These are phyloP conservation scores for Trichosporon sp. DNA, from an alignment of 1,284 basidiomycete species.

Conservation along the genomic window DNA sequence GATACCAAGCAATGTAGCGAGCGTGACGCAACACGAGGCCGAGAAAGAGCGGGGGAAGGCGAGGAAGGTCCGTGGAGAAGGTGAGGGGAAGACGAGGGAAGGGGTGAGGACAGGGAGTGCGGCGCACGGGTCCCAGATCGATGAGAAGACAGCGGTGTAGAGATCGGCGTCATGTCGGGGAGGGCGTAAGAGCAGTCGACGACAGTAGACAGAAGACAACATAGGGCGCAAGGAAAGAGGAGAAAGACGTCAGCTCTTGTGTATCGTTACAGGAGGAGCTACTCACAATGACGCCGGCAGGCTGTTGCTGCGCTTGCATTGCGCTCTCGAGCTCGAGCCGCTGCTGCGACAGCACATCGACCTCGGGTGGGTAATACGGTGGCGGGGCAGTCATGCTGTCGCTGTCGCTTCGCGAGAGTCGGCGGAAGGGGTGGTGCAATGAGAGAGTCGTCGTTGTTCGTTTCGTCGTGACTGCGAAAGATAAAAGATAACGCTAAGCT, in stretches of 20 bases:
- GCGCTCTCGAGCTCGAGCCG: conserved; percentile 13
- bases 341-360: conserved; percentile 6
- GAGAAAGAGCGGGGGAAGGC: not conserved
- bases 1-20: not conserved
- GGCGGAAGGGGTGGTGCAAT: not conserved
- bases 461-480: not conserved
- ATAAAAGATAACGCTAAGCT: not conserved
- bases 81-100: too few species aligned
- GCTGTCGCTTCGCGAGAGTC: not conserved
- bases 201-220: not conserved
- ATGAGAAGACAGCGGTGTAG: not conserved
- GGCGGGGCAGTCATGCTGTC: not conserved
- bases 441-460: not conserved
- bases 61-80: not conserved
- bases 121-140: conserved; percentile 1
- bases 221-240: not conserved
- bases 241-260: not conserved
- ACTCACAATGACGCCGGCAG: conserved; percentile 13
- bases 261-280: not conserved
- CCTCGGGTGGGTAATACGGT: not conserved
- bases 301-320: conserved; percentile 8
- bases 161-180: not conserved
- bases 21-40: not conserved
- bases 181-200: not conserved
- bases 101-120: not conserved